A percentile compares a stretch with the other conserved stretches of the same genome.
phyloP scores from a whole-genome alignment of 768 basidiomycete species.

The Boletus edulis region DNA sequence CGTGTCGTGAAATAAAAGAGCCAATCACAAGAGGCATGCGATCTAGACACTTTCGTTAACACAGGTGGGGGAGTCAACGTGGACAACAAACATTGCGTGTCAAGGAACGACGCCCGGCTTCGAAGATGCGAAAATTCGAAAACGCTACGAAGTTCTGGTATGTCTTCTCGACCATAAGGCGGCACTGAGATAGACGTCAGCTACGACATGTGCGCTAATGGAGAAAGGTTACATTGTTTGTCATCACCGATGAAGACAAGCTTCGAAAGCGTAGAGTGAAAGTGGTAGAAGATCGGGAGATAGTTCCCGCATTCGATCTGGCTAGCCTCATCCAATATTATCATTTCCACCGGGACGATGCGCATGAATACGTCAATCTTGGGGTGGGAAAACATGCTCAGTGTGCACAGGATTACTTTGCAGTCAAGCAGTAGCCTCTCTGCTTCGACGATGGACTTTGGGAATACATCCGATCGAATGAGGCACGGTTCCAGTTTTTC shows the following conservation, averaged over 20 bases:
- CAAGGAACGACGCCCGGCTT: constrained; percentile 47
- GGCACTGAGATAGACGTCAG: constrained; percentile 49
- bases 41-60: constrained; percentile 41
- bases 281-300: constrained; percentile 33
- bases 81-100: constrained; percentile 65
- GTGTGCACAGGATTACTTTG: constrained; percentile 44
- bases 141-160: constrained; percentile 63
- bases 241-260: constrained; percentile 41
- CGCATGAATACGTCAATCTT: constrained; percentile 12
- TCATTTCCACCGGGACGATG: constrained; percentile 33
- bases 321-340: constrained; percentile 48
- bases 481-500: constrained; percentile 32
- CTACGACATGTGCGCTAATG: background rate
- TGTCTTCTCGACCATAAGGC: constrained; percentile 72
- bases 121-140: constrained; percentile 69
- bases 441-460: constrained; percentile 10
- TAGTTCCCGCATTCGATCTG: constrained; percentile 45
- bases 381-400: constrained; percentile 43
- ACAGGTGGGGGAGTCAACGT: background rate
- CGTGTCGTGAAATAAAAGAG: constrained; percentile 58
- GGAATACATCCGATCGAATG: constrained; percentile 37
- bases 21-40: constrained; percentile 82
- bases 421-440: constrained; percentile 26
- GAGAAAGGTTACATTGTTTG: constrained; percentile 32
- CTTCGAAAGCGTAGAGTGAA: constrained; percentile 27